Evolutionary conservation across 2,329 filamentous ascomycete species (phyloP).

Genomic region (Cordyceps militaris): DNA sequence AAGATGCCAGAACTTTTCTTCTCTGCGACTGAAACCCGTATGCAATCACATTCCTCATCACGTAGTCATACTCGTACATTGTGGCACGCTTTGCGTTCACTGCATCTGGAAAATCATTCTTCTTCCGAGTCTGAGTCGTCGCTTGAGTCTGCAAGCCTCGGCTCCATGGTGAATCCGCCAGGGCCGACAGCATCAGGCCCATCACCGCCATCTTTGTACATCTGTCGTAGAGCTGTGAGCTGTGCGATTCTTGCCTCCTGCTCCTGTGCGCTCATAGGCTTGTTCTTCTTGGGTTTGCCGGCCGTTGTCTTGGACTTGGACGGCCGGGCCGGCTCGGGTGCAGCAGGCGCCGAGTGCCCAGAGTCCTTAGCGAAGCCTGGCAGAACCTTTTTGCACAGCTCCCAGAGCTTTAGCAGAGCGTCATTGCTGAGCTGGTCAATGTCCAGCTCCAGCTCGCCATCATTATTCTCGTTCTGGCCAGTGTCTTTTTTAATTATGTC

Average conservation of each 20-base stretch:
- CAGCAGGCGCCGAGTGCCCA: constrained; percentile 19
- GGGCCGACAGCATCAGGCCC: constrained; percentile 21
- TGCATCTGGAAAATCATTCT: constrained; percentile 27
- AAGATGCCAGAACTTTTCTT: neutral
- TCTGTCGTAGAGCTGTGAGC: constrained; percentile 47
- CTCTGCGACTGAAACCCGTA: neutral
- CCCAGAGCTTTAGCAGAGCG: constrained; percentile 47
- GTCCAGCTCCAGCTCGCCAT: constrained; percentile 52
- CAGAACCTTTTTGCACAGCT: constrained; percentile 37
- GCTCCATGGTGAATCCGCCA: constrained; percentile 20
- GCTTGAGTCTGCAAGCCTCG: constrained; percentile 28
- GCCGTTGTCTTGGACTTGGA: constrained; percentile 25
- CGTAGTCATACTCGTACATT: constrained; percentile 10
- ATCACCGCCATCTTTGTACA: constrained; percentile 31
- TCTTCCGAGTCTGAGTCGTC: constrained; percentile 43
- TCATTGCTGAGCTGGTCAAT: constrained; percentile 51
- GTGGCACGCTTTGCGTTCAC: neutral
- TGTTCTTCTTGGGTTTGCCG: constrained; percentile 62
- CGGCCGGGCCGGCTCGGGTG: constrained; percentile 26
- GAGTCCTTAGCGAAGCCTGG: constrained; percentile 33
- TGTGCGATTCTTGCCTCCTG: constrained; percentile 59
- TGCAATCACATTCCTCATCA: constrained; percentile 11
- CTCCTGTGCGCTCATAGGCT: constrained; percentile 65
- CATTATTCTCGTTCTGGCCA: constrained; percentile 59
- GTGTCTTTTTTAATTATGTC: constrained; percentile 85